Percentiles rank a stretch among this genome's conserved stretches.
Evolutionary conservation across 148 eudicot species (phyloP).

Genomic region (Diospyros kaki): DNA sequence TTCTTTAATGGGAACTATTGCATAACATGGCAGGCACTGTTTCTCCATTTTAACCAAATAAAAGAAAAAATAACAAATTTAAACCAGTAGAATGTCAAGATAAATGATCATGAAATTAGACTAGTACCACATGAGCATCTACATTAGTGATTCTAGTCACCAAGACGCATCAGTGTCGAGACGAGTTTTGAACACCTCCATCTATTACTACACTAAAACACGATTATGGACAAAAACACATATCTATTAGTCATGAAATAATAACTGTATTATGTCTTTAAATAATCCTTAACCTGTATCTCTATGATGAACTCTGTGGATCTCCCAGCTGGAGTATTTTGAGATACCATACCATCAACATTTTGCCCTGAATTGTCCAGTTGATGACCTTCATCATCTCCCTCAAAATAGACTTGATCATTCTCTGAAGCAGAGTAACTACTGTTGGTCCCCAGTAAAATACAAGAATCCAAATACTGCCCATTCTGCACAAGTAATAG

Average conservation of each 20-base stretch:
- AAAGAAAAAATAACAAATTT: no score
- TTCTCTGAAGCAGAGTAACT: conserved; percentile 72
- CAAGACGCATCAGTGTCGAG: no score
- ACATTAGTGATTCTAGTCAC: no score
- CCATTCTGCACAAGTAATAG: conserved; percentile 60
- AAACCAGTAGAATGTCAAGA: no score
- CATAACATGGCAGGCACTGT: no score
- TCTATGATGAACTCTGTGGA: conserved; percentile 63
- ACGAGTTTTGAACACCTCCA: no score
- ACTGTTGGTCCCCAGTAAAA: conserved; percentile 70
- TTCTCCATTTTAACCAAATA: no score
- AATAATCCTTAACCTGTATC: conserved; percentile 55
- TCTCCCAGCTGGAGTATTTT: conserved; percentile 35
- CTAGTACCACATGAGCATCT: no score
- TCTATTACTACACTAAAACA: no score
- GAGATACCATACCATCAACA: conserved; percentile 25
- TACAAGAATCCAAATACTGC: conserved; percentile 70
- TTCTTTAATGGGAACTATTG: no score
- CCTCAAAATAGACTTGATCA: conserved; percentile 60
- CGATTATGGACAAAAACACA: no score
- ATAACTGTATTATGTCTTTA: background rate
- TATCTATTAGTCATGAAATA: background rate
- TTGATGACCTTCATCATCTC: conserved; percentile 33
- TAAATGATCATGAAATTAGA: no score
- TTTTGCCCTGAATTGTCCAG: conserved; percentile 26